These are phyloP conservation scores for Monilinia fructigena DNA, from an alignment of 2,329 filamentous ascomycete genomes.

Conservation along the genomic window DNA sequence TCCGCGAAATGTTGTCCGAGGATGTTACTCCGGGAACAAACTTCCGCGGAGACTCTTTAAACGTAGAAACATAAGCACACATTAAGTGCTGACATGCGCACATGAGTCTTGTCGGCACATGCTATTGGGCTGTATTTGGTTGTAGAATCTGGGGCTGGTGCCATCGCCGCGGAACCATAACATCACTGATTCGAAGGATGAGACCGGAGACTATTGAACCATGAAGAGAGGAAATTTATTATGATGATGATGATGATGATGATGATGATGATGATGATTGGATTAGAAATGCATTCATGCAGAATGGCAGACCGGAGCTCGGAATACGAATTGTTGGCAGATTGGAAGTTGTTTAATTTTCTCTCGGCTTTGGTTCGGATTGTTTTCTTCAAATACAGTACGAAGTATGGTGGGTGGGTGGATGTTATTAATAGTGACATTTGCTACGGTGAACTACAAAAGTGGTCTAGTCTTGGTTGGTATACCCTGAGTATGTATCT, in stretches of 20 bases:
- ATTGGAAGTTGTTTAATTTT: slow-evolving; percentile 4
- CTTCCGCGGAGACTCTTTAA: slow-evolving; percentile 4
- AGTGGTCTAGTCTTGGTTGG: no score
- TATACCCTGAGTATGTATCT: no score
- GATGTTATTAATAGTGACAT: neutral
- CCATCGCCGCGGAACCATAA: neutral
- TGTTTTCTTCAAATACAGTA: neutral
- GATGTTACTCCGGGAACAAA: slow-evolving; percentile 7
- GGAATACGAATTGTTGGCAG: neutral
- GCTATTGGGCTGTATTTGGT: neutral
- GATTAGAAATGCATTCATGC: neutral
- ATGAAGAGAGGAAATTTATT: neutral
- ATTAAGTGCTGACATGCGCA: slow-evolving; percentile 3
- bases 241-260: neutral
- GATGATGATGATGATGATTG: neutral
- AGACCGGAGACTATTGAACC: neutral
- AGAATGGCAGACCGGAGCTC: slow-evolving; percentile 1
- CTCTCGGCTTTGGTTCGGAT: slow-evolving; percentile 7
- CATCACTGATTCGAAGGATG: slow-evolving; percentile 1
- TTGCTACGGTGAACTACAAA: slow-evolving; percentile 17
- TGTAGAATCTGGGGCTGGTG: neutral
- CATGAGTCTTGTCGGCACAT: neutral
- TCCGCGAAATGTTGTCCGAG: slow-evolving; percentile 12
- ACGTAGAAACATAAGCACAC: slow-evolving; percentile 9
- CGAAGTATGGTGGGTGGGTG: no score